A percentile compares a stretch with the other conserved stretches of the same genome.
Conservation (phyloP, 2,329 filamentous ascomycete genomes). For the Tolypocladium nubicola region DNA sequence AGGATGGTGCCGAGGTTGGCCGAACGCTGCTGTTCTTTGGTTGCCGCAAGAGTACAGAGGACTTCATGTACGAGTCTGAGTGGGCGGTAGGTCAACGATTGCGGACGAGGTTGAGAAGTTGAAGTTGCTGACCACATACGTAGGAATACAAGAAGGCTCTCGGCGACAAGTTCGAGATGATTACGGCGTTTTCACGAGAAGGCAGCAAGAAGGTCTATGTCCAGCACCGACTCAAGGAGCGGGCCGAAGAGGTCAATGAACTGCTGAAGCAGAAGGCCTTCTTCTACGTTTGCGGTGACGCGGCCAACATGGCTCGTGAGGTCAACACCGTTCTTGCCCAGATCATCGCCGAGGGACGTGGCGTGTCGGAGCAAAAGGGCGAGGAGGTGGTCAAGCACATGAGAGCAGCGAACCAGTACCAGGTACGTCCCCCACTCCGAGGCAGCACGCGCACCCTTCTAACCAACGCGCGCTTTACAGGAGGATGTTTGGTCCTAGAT, state of each 20-base stretch:
- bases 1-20: constrained; percentile 72
- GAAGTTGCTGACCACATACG: constrained; percentile 4
- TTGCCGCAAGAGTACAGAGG: constrained; percentile 77
- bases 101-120: neutral
- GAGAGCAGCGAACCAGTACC: constrained; percentile 91
- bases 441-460: neutral
- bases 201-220: constrained; percentile 86
- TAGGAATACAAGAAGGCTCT: constrained; percentile 76
- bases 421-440: constrained; percentile 44
- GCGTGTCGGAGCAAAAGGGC: constrained; percentile 73
- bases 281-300: constrained; percentile 97
- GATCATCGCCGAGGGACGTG: constrained; percentile 77
- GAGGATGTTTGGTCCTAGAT: constrained; percentile 62
- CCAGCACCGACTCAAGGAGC: constrained; percentile 81
- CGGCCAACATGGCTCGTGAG: constrained; percentile 91
- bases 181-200: constrained; percentile 94
- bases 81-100: constrained; percentile 63
- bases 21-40: constrained; percentile 90
- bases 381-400: constrained; percentile 97
- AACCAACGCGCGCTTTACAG: constrained; percentile 23
- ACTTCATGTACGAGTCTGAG: constrained; percentile 86
- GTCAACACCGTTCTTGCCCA: constrained; percentile 80
- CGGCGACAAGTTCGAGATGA: constrained; percentile 79
- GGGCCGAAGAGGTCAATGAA: constrained; percentile 74
- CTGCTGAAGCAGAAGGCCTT: constrained; percentile 80